Conservation (phyloP, 1,284 basidiomycete species). For the Fomitopsis pinicola region DNA sequence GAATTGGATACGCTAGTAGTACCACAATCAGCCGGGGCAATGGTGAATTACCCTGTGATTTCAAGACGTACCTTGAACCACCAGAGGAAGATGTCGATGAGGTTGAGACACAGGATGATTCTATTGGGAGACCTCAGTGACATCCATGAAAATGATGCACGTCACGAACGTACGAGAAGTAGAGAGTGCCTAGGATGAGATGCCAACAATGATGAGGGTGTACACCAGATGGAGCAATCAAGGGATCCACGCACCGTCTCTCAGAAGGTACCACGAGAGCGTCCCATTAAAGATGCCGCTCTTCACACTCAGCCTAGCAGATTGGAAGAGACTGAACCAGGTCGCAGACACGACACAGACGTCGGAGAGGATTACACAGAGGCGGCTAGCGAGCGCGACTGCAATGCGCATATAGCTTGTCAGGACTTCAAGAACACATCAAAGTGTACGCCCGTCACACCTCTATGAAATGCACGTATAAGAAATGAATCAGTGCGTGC, state of each 20-base stretch:
- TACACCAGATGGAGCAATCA: not conserved
- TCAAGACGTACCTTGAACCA: not conserved
- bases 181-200: not conserved
- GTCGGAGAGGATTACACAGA: not conserved
- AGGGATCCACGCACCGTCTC: not conserved
- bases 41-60: no score
- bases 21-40: not conserved
- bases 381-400: not conserved
- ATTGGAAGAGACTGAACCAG: not conserved
- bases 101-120: not conserved
- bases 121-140: not conserved
- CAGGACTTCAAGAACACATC: not conserved
- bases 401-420: not conserved
- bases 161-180: not conserved
- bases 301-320: not conserved
- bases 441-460: no score
- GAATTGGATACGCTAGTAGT: not conserved
- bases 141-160: not conserved
- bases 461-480: not conserved
- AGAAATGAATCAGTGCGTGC: not conserved
- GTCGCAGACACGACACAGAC: not conserved
- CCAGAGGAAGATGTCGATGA: not conserved
- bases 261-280: not conserved
- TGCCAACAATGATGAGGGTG: not conserved
- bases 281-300: not conserved